Evolutionary conservation across 208 protist genomes (phyloP).

Genomic region (Leptomonas seymouri): DNA sequence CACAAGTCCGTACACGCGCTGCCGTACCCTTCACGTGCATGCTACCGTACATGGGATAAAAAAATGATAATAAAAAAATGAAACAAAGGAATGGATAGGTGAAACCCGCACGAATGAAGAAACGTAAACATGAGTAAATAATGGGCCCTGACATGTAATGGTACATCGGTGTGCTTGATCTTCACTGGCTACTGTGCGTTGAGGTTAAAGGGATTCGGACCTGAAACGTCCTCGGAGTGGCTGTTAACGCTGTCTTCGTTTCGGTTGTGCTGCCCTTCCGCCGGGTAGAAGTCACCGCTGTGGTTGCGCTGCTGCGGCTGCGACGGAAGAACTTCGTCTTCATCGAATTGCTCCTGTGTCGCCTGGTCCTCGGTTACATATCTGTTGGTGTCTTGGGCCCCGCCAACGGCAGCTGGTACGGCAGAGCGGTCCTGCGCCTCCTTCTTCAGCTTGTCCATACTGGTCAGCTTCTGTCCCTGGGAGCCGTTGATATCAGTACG

Average conservation of each 20-base stretch:
- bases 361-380: conserved; percentile 23
- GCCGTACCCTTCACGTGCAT: too few species aligned
- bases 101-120: too few species aligned
- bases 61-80: too few species aligned
- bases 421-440: conserved; percentile 14
- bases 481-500: conserved; percentile 37
- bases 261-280: background rate
- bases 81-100: too few species aligned
- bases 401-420: background rate
- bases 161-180: too few species aligned
- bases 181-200: conserved; percentile 2
- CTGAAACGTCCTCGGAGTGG: conserved; percentile 3
- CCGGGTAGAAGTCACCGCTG: background rate
- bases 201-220: conserved; percentile 11
- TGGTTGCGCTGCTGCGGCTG: background rate
- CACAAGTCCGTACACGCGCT: too few species aligned
- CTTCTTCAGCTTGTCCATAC: conserved; percentile 40
- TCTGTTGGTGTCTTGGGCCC: conserved; percentile 10
- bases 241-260: background rate
- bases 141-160: too few species aligned
- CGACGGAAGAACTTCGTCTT: too few species aligned
- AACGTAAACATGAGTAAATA: too few species aligned
- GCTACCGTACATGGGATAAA: too few species aligned
- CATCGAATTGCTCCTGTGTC: too few species aligned
- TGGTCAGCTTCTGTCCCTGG: conserved; percentile 9